Base-by-base conservation (phyloP, 164 flowering plant species). In the Hamamelis virginiana region DNA sequence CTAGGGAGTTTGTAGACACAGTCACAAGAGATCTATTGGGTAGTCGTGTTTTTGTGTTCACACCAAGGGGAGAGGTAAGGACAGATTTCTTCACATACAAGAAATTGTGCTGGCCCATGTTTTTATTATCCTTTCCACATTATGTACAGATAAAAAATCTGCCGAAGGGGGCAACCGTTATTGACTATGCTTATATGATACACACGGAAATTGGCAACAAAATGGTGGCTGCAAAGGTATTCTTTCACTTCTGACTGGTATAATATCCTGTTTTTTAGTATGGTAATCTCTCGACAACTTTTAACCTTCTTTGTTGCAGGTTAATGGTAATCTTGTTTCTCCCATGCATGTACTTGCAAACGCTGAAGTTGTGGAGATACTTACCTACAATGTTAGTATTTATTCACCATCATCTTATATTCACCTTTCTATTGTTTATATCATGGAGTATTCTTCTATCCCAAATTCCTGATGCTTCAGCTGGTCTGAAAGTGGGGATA, bases 161-260 rank as follows among this genome's bases (percentile, higher is more conserved):
- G 60, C 99, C 97, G 0, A 84, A 87, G 79, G 99, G 99, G 43
- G 97, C 97, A 14, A 92, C 99, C 2, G 96, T 81, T 58, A 79
- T 95, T 83, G 99, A 95, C 77, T 95, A 95, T 82, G 99, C 99
- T 58, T 95, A 95, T 74, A 89, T 88, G 85, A 92, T 95, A 76
- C 97, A 95, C 79, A 92, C 97, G 62, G 99, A 95, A 77, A 84
- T 95, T 78, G 99, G 99, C 61, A 95, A 95, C 83, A 92, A 91
- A 79, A 92, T 95, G 96, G 97, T 92, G 69, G 99, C 97, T 72
- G 99, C 97, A 58, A 95, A 92, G 97, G 99, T 92, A 81, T 59
- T 66, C n/a, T 73, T 60, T 69, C 62, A 48, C 66, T 65, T 44
- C 53, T 43, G 26, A 33, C 19, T 56, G 57, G 9, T 65, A 12